Base-by-base conservation (phyloP, 108 stramenopile genomes). In the Pseudonitzschia multiseries region DNA sequence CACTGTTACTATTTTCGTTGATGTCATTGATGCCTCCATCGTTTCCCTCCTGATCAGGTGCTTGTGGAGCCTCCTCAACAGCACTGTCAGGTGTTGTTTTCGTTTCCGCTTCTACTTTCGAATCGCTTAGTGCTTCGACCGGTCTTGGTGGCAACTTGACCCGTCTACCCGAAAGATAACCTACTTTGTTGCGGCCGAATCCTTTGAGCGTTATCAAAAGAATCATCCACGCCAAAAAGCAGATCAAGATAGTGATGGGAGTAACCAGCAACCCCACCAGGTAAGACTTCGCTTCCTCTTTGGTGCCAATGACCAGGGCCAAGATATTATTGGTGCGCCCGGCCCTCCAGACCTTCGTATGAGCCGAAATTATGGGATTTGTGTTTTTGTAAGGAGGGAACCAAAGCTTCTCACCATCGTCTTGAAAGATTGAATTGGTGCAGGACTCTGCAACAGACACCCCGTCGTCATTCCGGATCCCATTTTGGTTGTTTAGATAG, bases 231-330 rank as follows among this genome's bases (percentile, higher is more conserved):
- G 88, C 86, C 2, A 89, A 67, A 70, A 93, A 93, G 22, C 84
- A 83, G 22, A 89, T 78, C 12, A 93, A 57, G 59, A 93, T 83
- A 43, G 81, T 68, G 10, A 86, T 71, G 31, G 75, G 66, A 15
- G 74, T 41, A 8, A 90, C 79, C 0, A 93, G 64, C 0, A 89
- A 72, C 43, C 89, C 89, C 21, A 86, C 73, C 15, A 84, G 85
- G 67, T 93, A 90, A 12, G 31, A 32, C 4, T 28, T 26, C 27
- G 9, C n/a, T 21, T 67, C 43, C 21, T 67, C 46, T 22, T 46
- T 6, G 14, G 46, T 2, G 21, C 65, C 65, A 21, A 22, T 46
- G 26, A 46, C 24, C 44, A 67, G 6, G 27, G 28, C 2, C 44
- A 67, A 67, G 26, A 67, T 50, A 29, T 67, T 5, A 20, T 67